phyloP scores from a whole-genome alignment of 306 rosid species.

The Prunus padus region DNA sequence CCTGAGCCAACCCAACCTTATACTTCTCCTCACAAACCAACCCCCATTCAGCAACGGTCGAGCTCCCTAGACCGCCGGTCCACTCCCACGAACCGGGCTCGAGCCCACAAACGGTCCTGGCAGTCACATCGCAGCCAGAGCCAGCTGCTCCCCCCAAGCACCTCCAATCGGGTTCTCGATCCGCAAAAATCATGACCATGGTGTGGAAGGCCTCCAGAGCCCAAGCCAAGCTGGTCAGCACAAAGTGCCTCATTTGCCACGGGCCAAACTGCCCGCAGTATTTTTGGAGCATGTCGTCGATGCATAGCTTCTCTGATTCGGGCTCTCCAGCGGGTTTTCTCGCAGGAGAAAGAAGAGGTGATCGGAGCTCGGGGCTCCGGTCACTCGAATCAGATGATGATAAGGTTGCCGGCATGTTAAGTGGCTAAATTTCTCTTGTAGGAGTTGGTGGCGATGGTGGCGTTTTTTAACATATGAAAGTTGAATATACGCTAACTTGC shows the following conservation, averaged over 20 bases:
- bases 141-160: constrained; percentile 29
- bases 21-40: constrained; percentile 74
- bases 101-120: constrained; percentile 39
- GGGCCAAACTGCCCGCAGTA: constrained; percentile 86
- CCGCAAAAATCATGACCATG: constrained; percentile 93
- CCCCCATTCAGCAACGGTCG: constrained; percentile 75
- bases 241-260: constrained; percentile 82
- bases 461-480: background rate
- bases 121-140: constrained; percentile 32
- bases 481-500: background rate
- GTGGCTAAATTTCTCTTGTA: background rate
- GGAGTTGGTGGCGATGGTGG: background rate
- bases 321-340: background rate
- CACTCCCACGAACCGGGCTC: constrained; percentile 73
- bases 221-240: constrained; percentile 83
- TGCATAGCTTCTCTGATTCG: constrained; percentile 40
- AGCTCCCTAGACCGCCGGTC: constrained; percentile 34
- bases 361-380: constrained; percentile 10
- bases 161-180: constrained; percentile 62
- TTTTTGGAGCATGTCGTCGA: constrained; percentile 70
- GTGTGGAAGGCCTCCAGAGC: constrained; percentile 89
- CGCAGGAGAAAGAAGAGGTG: constrained; percentile 35
- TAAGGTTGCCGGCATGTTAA: background rate
- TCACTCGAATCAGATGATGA: constrained; percentile 10
- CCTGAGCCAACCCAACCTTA: constrained; percentile 80